phyloP scores from a whole-genome alignment of 2,329 filamentous ascomycete species.

The Colletotrichum plurivorum region DNA sequence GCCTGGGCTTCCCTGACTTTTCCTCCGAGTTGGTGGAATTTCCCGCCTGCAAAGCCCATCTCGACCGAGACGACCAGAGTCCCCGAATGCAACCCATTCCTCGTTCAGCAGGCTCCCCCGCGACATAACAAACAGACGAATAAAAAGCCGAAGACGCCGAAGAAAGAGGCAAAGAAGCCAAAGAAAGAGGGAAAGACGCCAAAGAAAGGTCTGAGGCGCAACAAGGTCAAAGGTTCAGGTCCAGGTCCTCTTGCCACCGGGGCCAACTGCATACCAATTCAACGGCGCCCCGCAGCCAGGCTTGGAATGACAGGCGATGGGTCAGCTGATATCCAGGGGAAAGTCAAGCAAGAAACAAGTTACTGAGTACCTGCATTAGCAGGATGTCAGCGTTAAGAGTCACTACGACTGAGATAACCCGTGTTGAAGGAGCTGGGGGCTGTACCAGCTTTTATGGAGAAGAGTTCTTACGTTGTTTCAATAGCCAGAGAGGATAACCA shows the following conservation, averaged over 20 bases:
- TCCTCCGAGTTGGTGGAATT: not conserved
- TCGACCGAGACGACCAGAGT: no score
- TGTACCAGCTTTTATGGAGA: no score
- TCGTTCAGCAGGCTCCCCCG: not conserved
- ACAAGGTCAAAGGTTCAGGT: not conserved
- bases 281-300: not conserved
- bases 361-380: not conserved
- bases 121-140: not conserved
- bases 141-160: not conserved
- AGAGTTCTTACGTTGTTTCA: no score
- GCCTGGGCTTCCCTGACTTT: conserved; percentile 25
- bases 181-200: not conserved
- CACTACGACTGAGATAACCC: no score
- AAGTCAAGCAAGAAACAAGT: not conserved
- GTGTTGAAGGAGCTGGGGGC: no score
- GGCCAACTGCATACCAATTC: not conserved
- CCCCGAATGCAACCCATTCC: not conserved
- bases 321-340: not conserved
- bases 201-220: not conserved
- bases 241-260: not conserved
- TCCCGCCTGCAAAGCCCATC: not conserved
- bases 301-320: not conserved
- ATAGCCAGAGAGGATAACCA: no score
- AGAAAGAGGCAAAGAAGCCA: not conserved
- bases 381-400: not conserved